Base-by-base conservation (phyloP, 179 eudicot species). In the Actinidia chinensis region DNA sequence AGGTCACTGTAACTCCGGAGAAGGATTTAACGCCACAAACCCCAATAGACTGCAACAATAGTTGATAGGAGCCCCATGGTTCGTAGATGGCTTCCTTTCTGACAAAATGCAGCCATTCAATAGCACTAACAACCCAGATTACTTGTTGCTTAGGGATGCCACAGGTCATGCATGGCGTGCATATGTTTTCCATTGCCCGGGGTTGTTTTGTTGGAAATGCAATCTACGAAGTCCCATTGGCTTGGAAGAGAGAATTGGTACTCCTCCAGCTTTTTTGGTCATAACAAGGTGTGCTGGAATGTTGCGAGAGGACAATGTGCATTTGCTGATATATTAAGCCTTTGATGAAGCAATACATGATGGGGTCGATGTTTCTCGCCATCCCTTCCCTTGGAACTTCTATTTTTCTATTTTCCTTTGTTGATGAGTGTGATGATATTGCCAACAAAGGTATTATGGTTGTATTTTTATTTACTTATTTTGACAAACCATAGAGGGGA, bases 11-110 rank as follows among this genome's bases (percentile, higher is more conserved):
- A 28, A 28, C 33, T 28, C 33, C 33, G 0, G 33, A 28, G 2
- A 20, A 23, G 66, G 14, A 14, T 61, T 61, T 12, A 61, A 61
- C 40, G 66, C 66, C 40, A 10, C 66, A 5, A 61, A 28, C 33
- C 33, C 33, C 33, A 28, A 28, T 36, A 10, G 36, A 61, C 11
- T 61, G 40, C 25, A 61, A 61, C 66, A 20, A 12, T 4, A 61
- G 33, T 17, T 28, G 25, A 63, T 63, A 63, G 68, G 68, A 13
- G 68, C 68, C 15, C 68, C n/a, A 23, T 28, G 68, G 44, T 63
- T 63, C 68, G 14, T 63, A 1, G 68, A 28, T 63, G 68, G 68
- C 68, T 63, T 33, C 33, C 68, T 63, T 14, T 40, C 68, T 63
- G 28, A 17, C 68, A 63, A 5, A 40, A 63, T 12, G 9, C 44